Evolutionary conservation across 208 protist genomes (phyloP).

Genomic region (Herpetomonas muscarum): DNA sequence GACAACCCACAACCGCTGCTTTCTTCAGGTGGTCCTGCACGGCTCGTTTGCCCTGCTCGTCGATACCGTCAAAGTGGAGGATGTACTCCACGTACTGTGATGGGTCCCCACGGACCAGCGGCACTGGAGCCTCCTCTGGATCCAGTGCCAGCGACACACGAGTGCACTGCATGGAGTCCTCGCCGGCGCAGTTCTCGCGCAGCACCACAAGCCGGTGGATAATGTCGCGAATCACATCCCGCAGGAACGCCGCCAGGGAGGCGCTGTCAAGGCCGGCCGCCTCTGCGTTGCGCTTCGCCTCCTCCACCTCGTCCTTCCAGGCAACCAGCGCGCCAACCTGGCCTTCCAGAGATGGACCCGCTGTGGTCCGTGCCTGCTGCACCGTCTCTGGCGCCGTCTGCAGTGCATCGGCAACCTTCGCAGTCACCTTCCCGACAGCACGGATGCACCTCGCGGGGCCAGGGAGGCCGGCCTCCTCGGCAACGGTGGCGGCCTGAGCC

Average conservation of each 20-base stretch:
- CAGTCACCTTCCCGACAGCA: background rate
- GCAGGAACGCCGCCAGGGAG: conserved; percentile 33
- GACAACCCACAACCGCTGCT: conserved; percentile 12
- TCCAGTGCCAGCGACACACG: conserved; percentile 14
- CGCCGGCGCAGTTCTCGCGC: conserved; percentile 6
- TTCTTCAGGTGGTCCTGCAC: conserved; percentile 45
- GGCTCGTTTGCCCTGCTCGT: conserved; percentile 18
- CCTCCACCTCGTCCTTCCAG: conserved; percentile 1
- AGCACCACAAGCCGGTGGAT: conserved; percentile 23
- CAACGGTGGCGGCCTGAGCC: background rate
- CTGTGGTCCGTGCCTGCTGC: background rate
- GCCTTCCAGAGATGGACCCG: background rate
- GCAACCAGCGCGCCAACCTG: background rate
- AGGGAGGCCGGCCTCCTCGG: background rate
- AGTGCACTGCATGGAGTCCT: conserved; percentile 7
- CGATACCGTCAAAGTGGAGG: conserved; percentile 20
- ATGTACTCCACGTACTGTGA: conserved; percentile 46
- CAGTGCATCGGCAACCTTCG: background rate
- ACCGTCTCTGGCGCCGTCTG: background rate
- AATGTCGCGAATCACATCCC: conserved; percentile 33
- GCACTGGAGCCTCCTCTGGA: conserved; percentile 11
- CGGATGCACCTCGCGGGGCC: background rate
- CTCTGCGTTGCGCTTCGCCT: conserved; percentile 5
- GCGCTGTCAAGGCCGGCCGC: conserved; percentile 13
- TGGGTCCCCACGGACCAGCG: conserved; percentile 23